A percentile compares a stretch with the other conserved stretches of the same genome.
These are phyloP conservation scores for Scytalidium sp. DNA, from an alignment of 2,329 filamentous ascomycete species.

Conservation along the genomic window DNA sequence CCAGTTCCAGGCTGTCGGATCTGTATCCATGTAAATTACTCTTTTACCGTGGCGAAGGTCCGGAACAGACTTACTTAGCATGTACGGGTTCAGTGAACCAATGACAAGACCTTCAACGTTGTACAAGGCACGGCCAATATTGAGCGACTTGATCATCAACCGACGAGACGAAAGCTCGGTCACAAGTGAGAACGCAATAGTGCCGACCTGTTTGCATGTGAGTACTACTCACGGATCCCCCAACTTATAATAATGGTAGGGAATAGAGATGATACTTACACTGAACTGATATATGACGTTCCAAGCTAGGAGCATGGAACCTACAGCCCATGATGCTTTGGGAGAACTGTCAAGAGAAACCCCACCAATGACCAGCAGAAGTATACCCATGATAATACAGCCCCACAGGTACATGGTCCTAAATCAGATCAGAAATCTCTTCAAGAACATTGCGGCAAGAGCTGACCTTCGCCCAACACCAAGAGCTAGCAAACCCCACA, in stretches of 20 bases:
- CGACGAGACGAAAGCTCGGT: too few relatives aligned
- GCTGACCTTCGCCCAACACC: conserved; percentile 1
- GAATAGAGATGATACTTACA: conserved; percentile 85
- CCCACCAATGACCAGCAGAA: conserved; percentile 74
- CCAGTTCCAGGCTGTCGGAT: conserved; percentile 35
- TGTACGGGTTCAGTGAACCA: too few relatives aligned
- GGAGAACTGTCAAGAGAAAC: conserved; percentile 25
- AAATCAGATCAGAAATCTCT: conserved; percentile 2
- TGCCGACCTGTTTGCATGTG: too few relatives aligned
- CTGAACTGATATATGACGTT: conserved; percentile 79
- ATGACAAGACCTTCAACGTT: too few relatives aligned
- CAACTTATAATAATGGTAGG: too few relatives aligned
- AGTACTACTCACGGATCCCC: too few relatives aligned
- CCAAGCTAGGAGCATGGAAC: conserved; percentile 72
- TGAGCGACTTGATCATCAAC: too few relatives aligned
- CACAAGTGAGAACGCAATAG: too few relatives aligned
- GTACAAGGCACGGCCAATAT: too few relatives aligned
- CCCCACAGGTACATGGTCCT: conserved; percentile 73
- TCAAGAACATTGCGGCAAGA: conserved; percentile 1
- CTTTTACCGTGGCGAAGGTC: too few relatives aligned
- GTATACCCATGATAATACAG: conserved; percentile 66
- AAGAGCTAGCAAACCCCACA: conserved; percentile 3
- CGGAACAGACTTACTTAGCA: too few relatives aligned
- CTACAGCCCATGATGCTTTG: conserved; percentile 40
- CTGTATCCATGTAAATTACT: too few relatives aligned